Evolutionary conservation across 352 stramenopile species (phyloP), one percentile per base, ranked within the genome.

Genomic region (Phytophthora palmivora): DNA sequence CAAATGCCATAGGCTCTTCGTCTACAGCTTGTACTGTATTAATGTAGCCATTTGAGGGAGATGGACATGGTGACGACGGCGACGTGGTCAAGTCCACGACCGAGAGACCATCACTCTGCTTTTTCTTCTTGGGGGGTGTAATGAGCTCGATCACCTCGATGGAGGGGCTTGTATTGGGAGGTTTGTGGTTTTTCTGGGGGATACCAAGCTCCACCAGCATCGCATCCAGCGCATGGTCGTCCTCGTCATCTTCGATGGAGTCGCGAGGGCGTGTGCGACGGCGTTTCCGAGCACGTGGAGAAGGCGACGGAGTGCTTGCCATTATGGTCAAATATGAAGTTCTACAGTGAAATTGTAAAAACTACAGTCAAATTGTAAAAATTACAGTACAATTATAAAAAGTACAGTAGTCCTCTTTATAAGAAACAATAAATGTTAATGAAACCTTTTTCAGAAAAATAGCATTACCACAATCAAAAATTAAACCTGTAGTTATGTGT

Each of bases 31-130:
- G 42, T 33, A 19, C 18, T 22, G 33, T 33, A 18, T 21, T 7
- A 22, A 41, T 62, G 42, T 54, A 58, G 34, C 52, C 58, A 62
- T 42, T 58, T 51, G 24, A 63, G 7, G 56, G 26, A 34, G 47
- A 48, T 52, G 30, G 21, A 6, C 3, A 19, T 12, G 45, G 38
- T 43, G 48, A 65, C n/a, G 63, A 57, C 3, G 59, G 61, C 16
- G 67, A 68, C 18, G 47, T 77, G 42, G 77, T 78, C 52, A 91
- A 51, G 49, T 87, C 70, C 7, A 90, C 81, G 36, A 87, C 38
- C 1, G 37, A 38, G 12, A 15, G 55, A 55, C 36, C 38, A 47
- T 60, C 38, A 50, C 43, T 69, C 44, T 58, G 48, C 15, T 37
- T 47, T 30, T 53, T 57, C 37, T 59, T 47, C 15, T 57, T 43